These are phyloP conservation scores for Dendrobium catenatum DNA, from an alignment of 106 monocot genomes.

Conservation along the genomic window DNA sequence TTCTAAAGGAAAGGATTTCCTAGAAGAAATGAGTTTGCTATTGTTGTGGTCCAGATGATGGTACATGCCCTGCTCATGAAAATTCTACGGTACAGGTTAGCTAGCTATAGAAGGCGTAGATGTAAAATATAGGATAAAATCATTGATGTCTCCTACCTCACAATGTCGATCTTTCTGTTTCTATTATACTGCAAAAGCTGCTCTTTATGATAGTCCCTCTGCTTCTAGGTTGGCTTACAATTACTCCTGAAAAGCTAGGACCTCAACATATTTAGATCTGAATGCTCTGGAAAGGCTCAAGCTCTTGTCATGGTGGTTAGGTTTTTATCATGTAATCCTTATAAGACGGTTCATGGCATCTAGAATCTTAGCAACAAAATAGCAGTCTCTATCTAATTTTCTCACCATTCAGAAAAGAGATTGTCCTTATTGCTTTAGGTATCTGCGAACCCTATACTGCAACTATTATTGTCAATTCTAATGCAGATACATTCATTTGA, in stretches of 20 bases:
- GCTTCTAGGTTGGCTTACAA: slow-evolving; percentile 8
- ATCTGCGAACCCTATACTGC: slow-evolving; percentile 24
- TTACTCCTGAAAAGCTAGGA: slow-evolving; percentile 10
- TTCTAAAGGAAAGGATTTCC: slow-evolving; percentile 34
- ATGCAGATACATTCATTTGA: slow-evolving; percentile 25
- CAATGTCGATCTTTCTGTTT: slow-evolving; percentile 2
- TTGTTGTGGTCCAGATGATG: slow-evolving; percentile 33
- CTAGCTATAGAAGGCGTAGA: not conserved
- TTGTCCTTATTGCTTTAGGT: slow-evolving; percentile 46
- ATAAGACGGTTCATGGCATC: slow-evolving; percentile 45
- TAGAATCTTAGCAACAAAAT: slow-evolving; percentile 43
- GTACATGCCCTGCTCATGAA: slow-evolving; percentile 42
- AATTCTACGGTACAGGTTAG: not conserved
- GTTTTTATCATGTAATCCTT: slow-evolving; percentile 24
- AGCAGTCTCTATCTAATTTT: slow-evolving; percentile 26
- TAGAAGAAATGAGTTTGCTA: slow-evolving; percentile 31
- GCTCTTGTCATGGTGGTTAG: slow-evolving; percentile 18
- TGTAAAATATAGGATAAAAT: not conserved
- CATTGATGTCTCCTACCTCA: not conserved
- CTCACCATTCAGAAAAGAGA: slow-evolving; percentile 24
- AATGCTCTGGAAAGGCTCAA: slow-evolving; percentile 10
- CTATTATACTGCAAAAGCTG: not conserved
- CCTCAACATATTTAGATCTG: not conserved
- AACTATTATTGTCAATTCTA: slow-evolving; percentile 31
- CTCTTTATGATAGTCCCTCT: slow-evolving; percentile 11